Percentiles rank a stretch among this genome's conserved stretches.
Conservation (phyloP, 2,329 filamentous ascomycete genomes). For the Harringtonia aguacate region DNA sequence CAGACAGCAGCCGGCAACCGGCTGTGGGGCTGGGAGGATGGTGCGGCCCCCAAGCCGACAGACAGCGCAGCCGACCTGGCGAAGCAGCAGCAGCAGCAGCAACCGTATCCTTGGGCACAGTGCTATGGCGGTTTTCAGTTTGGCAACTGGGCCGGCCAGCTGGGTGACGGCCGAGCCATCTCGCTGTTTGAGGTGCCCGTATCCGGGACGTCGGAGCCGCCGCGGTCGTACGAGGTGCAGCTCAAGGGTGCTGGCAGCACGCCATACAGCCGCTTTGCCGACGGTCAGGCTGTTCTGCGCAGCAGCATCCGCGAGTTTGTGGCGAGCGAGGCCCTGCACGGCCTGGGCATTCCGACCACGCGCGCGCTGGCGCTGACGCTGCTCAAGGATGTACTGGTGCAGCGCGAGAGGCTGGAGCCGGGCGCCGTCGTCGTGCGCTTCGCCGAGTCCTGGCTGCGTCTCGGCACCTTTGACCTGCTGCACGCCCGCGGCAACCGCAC, state of each 20-base stretch:
- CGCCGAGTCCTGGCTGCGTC: constrained; percentile 80
- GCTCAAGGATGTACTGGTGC: constrained; percentile 59
- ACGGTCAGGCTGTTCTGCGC: constrained; percentile 85
- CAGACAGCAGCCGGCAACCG: constrained; percentile 73
- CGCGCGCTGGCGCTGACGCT: constrained; percentile 75
- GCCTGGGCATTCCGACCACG: constrained; percentile 76
- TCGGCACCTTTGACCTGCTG: constrained; percentile 94
- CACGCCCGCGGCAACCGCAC: constrained; percentile 69
- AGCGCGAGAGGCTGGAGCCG: constrained; percentile 73
- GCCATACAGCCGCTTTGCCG: constrained; percentile 91
- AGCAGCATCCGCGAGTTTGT: constrained; percentile 92
- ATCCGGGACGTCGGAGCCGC: constrained; percentile 49
- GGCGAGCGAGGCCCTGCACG: constrained; percentile 80
- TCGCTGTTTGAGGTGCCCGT: constrained; percentile 82
- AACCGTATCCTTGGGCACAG: constrained; percentile 83
- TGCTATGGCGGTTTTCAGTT: constrained; percentile 82
- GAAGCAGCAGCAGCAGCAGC: neutral
- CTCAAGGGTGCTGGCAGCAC: constrained; percentile 90
- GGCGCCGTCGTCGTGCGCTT: constrained; percentile 90
- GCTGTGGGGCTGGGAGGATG: constrained; percentile 65
- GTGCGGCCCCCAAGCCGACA: neutral
- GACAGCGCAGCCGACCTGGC: neutral
- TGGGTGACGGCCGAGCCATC: constrained; percentile 90
- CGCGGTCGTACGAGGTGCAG: constrained; percentile 73
- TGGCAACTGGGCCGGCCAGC: constrained; percentile 89